phyloP scores from a whole-genome alignment of 768 basidiomycete genomes.

The Serendipita indica region DNA sequence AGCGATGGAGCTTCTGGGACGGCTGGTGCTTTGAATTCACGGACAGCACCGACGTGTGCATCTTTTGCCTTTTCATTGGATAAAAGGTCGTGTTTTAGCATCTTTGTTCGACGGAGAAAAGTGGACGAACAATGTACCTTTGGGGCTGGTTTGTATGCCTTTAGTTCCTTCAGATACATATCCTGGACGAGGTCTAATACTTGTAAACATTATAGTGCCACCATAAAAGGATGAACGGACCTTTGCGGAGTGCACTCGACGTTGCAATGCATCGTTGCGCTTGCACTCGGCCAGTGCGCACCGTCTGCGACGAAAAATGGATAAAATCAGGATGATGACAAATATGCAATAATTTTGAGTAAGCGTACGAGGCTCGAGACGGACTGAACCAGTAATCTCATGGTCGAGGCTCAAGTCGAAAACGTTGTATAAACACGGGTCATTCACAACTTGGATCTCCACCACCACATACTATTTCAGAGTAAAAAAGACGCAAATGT shows the following conservation, averaged over 20 bases:
- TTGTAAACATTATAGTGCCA: not conserved
- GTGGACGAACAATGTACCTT: conserved; percentile 35
- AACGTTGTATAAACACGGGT: too few species aligned
- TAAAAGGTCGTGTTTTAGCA: not conserved
- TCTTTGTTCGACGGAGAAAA: not conserved
- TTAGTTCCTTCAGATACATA: conserved; percentile 79
- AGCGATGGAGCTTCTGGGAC: conserved; percentile 61
- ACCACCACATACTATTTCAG: too few species aligned
- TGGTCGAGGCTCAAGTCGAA: conserved; percentile 6
- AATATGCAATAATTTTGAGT: too few species aligned
- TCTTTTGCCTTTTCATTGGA: conserved; percentile 88
- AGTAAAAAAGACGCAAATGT: too few species aligned
- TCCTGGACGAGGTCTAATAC: conserved; percentile 81
- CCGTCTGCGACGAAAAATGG: not conserved
- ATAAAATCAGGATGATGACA: not conserved
- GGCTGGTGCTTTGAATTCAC: conserved; percentile 60
- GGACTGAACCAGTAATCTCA: conserved; percentile 8
- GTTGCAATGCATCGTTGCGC: not conserved
- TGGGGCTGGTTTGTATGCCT: conserved; percentile 67
- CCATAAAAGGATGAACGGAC: not conserved
- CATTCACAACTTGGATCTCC: not conserved
- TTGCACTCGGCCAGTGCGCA: not conserved
- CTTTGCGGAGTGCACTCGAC: not conserved
- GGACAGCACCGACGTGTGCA: conserved; percentile 78
- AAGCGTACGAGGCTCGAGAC: not conserved